Percentiles rank a stretch among this genome's conserved stretches.
Evolutionary conservation across 495 filamentous ascomycete genomes (phyloP).

Genomic region (Xylaria intraflava): DNA sequence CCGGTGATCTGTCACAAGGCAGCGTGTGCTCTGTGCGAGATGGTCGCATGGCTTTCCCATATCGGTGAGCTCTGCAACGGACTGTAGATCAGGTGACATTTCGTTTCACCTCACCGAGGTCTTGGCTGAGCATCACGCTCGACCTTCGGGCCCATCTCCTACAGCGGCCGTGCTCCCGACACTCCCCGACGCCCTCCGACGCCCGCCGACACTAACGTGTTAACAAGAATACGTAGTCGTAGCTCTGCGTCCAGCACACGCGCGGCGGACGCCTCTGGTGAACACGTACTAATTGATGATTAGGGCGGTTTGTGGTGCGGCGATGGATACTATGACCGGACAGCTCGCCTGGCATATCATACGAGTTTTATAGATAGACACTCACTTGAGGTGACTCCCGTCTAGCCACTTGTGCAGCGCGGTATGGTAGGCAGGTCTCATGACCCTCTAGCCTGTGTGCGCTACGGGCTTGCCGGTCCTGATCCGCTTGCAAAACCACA

Average conservation of each 20-base stretch:
- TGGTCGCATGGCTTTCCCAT: not conserved
- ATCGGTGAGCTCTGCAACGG: not conserved
- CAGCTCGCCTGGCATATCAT: not conserved
- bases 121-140: not conserved
- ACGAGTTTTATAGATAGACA: not conserved
- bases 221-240: no score
- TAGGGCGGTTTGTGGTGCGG: not conserved
- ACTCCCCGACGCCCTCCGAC: no score
- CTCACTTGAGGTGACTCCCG: not conserved
- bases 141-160: no score
- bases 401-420: not conserved
- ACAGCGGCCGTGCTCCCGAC: no score
- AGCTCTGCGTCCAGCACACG: not conserved
- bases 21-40: not conserved
- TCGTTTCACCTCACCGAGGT: not conserved
- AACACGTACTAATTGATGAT: not conserved
- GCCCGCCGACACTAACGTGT: no score
- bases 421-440: not conserved
- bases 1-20: not conserved
- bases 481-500: not conserved
- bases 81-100: not conserved
- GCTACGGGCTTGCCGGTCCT: not conserved
- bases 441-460: conserved; percentile 1
- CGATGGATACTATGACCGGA: not conserved
- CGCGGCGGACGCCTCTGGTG: not conserved